A percentile compares a stretch with the other conserved stretches of the same genome.
These are phyloP conservation scores for Wakefieldia striispora DNA, from an alignment of 768 basidiomycete genomes.

Conservation along the genomic window DNA sequence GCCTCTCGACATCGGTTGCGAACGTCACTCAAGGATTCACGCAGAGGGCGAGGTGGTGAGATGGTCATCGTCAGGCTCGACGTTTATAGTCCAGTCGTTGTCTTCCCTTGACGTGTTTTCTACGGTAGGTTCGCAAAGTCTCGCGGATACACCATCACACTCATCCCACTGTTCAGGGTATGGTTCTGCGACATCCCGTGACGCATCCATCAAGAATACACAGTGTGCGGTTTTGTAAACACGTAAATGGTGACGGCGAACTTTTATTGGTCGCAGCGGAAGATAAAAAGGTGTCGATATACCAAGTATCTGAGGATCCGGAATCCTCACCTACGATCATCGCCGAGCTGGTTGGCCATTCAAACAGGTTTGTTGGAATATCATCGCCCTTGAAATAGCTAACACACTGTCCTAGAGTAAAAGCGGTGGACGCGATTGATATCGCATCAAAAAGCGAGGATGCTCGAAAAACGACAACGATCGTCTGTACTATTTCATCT, in stretches of 20 bases:
- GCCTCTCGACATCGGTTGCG: constrained; percentile 7
- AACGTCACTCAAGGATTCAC: neutral
- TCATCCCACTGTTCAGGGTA: constrained; percentile 49
- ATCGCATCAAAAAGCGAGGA: constrained; percentile 33
- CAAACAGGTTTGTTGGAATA: constrained; percentile 63
- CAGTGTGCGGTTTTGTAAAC: constrained; percentile 71
- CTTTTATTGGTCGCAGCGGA: constrained; percentile 84
- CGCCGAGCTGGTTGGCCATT: constrained; percentile 75
- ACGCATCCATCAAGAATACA: constrained; percentile 84
- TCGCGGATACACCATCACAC: neutral
- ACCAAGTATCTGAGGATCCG: constrained; percentile 52
- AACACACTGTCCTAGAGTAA: constrained; percentile 53
- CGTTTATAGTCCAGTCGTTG: constrained; percentile 78
- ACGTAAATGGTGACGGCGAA: constrained; percentile 56
- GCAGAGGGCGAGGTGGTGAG: constrained; percentile 90
- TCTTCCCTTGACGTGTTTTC: constrained; percentile 80
- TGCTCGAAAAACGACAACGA: constrained; percentile 46
- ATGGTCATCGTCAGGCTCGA: constrained; percentile 76
- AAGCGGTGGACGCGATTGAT: constrained; percentile 67
- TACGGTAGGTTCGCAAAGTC: constrained; percentile 45
- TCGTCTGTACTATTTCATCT: constrained; percentile 79
- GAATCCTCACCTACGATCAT: constrained; percentile 53
- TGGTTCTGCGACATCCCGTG: constrained; percentile 73
- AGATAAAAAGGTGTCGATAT: constrained; percentile 84
- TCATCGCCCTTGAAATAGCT: neutral